A percentile compares a stretch with the other conserved stretches of the same genome.
Evolutionary conservation across 257 asterid genomes (phyloP).

Genomic region (Solanum sejunctum): DNA sequence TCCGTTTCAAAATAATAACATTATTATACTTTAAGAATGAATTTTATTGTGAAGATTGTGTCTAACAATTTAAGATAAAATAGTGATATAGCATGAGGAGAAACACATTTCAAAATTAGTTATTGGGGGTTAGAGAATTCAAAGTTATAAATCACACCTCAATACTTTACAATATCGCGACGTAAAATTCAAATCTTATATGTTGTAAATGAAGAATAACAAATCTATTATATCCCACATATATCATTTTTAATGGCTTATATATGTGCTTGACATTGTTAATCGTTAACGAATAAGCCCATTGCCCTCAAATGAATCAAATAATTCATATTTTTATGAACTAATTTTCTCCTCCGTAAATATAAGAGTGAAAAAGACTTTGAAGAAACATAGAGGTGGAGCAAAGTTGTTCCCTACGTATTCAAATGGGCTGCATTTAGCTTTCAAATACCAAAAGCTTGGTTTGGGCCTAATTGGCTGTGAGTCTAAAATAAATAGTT

Average conservation of each 20-base stretch:
- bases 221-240: background rate
- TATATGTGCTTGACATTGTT: too few relatives aligned
- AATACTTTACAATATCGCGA: background rate
- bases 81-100: background rate
- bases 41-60: background rate
- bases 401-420: background rate
- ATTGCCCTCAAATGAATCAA: too few relatives aligned
- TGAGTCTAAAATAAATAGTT: background rate
- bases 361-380: too few relatives aligned
- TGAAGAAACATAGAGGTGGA: too few relatives aligned
- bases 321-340: too few relatives aligned
- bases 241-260: background rate
- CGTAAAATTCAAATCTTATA: background rate
- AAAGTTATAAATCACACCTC: background rate
- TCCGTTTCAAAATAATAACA: background rate
- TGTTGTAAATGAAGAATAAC: background rate
- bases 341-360: too few relatives aligned
- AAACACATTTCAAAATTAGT: background rate
- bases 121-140: background rate
- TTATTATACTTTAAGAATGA: background rate
- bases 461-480: background rate
- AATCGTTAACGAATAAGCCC: too few relatives aligned
- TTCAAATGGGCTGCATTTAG: background rate
- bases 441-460: background rate
- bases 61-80: background rate